These are phyloP conservation scores for Dictyostelium citrinum DNA, from an alignment of 78 protist genomes.

Conservation along the genomic window DNA sequence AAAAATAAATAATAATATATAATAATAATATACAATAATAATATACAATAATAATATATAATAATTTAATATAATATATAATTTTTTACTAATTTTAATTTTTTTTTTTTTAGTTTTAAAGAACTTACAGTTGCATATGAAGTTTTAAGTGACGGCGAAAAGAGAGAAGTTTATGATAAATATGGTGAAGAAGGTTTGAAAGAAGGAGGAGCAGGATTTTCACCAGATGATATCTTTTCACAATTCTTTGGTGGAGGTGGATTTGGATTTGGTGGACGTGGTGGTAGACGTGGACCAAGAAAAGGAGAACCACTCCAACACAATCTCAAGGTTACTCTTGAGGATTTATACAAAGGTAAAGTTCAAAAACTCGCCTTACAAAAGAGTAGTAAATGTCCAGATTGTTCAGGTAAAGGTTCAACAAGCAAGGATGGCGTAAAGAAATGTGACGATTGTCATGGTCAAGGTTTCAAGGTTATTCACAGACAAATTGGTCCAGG, in stretches of 20 bases:
- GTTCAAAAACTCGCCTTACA: conserved; percentile 89
- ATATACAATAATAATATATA: neutral
- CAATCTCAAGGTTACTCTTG: conserved; percentile 85
- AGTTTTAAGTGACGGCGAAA: conserved; percentile 90
- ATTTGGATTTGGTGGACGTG: conserved; percentile 80
- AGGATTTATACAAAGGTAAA: conserved; percentile 97
- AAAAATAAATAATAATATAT: too few relatives aligned
- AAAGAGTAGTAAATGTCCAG: conserved; percentile 87
- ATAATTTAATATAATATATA: neutral
- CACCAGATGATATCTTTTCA: conserved; percentile 84
- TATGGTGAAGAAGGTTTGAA: conserved; percentile 94
- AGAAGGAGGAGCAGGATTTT: conserved; percentile 83
- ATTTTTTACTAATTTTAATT: neutral
- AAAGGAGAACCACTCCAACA: conserved; percentile 80
- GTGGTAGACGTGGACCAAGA: conserved; percentile 73
- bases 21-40: neutral
- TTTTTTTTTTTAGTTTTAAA: conserved; percentile 86
- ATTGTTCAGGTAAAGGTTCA: conserved; percentile 88
- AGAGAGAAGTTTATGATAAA: conserved; percentile 93
- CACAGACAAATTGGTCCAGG: conserved; percentile 94
- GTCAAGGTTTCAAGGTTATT: conserved; percentile 85
- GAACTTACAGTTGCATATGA: conserved; percentile 94
- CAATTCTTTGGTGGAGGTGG: conserved; percentile 92
- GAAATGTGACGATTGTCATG: conserved; percentile 89
- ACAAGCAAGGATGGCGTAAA: conserved; percentile 53